phyloP scores from a whole-genome alignment of 306 rosid species.

The Trifolium repens region DNA sequence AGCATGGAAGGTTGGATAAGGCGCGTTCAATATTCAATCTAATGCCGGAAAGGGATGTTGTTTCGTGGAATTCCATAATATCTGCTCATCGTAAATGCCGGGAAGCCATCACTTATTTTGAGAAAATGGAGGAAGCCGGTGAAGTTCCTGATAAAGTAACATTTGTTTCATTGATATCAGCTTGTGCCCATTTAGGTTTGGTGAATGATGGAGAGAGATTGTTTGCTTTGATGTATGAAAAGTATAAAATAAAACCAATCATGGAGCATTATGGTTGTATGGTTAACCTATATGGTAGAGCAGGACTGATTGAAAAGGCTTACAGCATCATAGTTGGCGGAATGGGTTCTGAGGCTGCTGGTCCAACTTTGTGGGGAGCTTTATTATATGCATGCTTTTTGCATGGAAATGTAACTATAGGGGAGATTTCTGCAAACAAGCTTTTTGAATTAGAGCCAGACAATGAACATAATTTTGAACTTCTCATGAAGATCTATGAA shows the following conservation, averaged over 20 bases:
- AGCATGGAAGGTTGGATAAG: slow-evolving; percentile 54
- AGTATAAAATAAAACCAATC: slow-evolving; percentile 69
- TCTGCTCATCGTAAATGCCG: slow-evolving; percentile 66
- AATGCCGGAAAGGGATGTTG: slow-evolving; percentile 79
- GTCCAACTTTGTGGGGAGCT: slow-evolving; percentile 94
- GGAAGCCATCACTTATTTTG: slow-evolving; percentile 63
- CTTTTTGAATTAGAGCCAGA: slow-evolving; percentile 90
- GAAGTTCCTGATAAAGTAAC: slow-evolving; percentile 68
- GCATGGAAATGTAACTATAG: slow-evolving; percentile 62
- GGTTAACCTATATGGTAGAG: slow-evolving; percentile 91
- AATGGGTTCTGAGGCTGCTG: slow-evolving; percentile 70
- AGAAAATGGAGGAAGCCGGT: slow-evolving; percentile 65
- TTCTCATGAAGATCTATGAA: slow-evolving; percentile 71
- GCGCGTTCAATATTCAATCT: slow-evolving; percentile 63
- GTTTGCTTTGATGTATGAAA: slow-evolving; percentile 63
- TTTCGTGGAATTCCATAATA: slow-evolving; percentile 87
- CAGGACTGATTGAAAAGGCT: slow-evolving; percentile 74
- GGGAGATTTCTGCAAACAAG: slow-evolving; percentile 76
- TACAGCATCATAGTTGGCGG: slow-evolving; percentile 53
- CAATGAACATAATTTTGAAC: slow-evolving; percentile 79
- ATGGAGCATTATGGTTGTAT: slow-evolving; percentile 89
- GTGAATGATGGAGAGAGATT: slow-evolving; percentile 72
- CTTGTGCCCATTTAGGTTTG: slow-evolving; percentile 74
- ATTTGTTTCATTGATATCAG: slow-evolving; percentile 72
- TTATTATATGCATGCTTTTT: slow-evolving; percentile 74